Conservation (phyloP, 257 asterid species). For the Solanum sejunctum region DNA sequence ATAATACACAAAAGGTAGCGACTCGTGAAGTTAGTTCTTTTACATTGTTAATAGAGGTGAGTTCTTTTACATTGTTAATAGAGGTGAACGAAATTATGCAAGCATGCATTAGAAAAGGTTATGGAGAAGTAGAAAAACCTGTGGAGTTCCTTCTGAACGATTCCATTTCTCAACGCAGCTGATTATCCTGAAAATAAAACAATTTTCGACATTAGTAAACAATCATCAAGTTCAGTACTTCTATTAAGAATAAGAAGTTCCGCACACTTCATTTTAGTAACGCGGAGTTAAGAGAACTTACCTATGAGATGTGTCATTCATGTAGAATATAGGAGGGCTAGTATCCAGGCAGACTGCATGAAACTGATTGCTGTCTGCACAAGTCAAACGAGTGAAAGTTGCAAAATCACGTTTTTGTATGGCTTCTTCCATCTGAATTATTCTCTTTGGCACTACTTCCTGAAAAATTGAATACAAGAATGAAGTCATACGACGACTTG, state of each 20-base stretch:
- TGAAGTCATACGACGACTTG: not conserved
- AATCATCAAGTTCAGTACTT: not conserved
- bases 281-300: constrained; percentile 8
- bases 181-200: constrained; percentile 36
- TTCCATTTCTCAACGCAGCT: constrained; percentile 71
- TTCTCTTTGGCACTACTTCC: constrained; percentile 88
- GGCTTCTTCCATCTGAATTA: constrained; percentile 86
- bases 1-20: not conserved
- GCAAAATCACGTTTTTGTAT: constrained; percentile 68
- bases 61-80: not conserved
- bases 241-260: not conserved
- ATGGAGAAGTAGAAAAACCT: constrained; percentile 26
- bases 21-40: not conserved
- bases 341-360: constrained; percentile 97
- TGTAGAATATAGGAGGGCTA: constrained; percentile 85
- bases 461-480: constrained; percentile 9
- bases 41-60: not conserved
- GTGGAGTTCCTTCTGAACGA: constrained; percentile 72
- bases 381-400: constrained; percentile 59
- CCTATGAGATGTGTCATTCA: constrained; percentile 97
- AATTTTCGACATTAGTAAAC: not conserved
- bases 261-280: not conserved
- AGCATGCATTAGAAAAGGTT: not conserved
- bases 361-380: constrained; percentile 95
- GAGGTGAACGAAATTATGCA: not conserved